These are phyloP conservation scores for Punica granatum DNA, from an alignment of 345 rosid species.

Conservation along the genomic window DNA sequence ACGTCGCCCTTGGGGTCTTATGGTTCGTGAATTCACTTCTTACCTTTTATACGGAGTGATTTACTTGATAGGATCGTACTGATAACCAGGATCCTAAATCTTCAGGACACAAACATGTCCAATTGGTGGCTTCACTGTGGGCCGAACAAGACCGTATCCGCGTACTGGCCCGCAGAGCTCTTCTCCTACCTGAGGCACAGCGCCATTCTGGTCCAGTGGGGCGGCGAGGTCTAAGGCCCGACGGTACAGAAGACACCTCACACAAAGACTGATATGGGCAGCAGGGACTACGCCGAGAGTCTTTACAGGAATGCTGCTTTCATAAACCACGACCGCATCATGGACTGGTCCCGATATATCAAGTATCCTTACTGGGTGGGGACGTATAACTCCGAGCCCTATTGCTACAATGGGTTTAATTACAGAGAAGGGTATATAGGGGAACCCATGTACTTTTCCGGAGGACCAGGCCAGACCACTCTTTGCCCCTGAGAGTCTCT, in stretches of 20 bases:
- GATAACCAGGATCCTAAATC: background rate
- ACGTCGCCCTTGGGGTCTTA: conserved; percentile 9
- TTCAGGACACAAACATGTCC: conserved; percentile 28
- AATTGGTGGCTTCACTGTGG: conserved; percentile 45
- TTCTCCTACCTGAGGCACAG: conserved; percentile 21
- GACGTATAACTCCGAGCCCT: conserved; percentile 14
- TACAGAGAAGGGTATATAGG: background rate
- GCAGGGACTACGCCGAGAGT: conserved; percentile 23
- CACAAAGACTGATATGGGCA: conserved; percentile 51
- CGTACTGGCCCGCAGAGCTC: conserved; percentile 41
- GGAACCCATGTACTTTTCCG: conserved; percentile 35
- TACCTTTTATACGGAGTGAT: too few relatives aligned
- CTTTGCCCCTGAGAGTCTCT: conserved; percentile 20
- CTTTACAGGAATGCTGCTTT: conserved; percentile 14
- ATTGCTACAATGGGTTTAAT: conserved; percentile 27
- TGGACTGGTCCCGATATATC: conserved; percentile 23
- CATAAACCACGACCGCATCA: conserved; percentile 29
- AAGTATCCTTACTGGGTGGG: conserved; percentile 34
- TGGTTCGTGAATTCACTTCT: conserved; percentile 16
- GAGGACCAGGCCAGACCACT: conserved; percentile 35
- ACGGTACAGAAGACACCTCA: conserved; percentile 35
- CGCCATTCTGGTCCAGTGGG: conserved; percentile 43
- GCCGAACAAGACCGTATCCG: conserved; percentile 1
- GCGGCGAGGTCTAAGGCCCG: conserved; percentile 48
- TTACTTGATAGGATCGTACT: too few relatives aligned